A percentile compares a stretch with the other conserved stretches of the same genome.
Conservation (phyloP, 106 monocot genomes). For the Dioscorea zingiberensis region DNA sequence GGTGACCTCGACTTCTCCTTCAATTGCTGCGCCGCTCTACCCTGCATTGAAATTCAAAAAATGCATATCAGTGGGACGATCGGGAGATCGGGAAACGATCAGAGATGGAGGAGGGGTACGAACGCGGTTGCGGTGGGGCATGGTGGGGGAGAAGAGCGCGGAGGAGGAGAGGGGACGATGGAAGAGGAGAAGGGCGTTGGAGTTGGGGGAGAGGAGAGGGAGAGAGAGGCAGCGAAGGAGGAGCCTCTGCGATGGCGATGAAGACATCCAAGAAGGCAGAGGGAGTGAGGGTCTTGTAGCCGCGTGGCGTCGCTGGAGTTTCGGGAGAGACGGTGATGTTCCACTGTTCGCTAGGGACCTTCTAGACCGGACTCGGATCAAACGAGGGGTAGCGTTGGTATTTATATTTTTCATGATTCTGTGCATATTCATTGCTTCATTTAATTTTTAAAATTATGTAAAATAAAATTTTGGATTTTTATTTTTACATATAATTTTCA, state of each 20-base stretch:
- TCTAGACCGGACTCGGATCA: too few relatives aligned
- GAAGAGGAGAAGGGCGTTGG: not conserved
- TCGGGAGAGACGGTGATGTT: too few relatives aligned
- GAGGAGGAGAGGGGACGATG: not conserved
- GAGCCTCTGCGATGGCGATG: not conserved
- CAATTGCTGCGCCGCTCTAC: conserved; percentile 11
- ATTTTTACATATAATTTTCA: too few relatives aligned
- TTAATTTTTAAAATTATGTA: too few relatives aligned
- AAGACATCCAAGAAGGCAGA: not conserved
- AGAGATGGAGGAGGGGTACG: not conserved
- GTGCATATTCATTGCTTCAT: too few relatives aligned
- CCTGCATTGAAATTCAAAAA: conserved; percentile 11
- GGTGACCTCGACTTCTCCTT: conserved; percentile 8
- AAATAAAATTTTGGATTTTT: too few relatives aligned
- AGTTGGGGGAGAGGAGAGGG: not conserved
- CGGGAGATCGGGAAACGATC: too few relatives aligned
- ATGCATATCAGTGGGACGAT: not conserved
- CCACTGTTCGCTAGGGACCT: too few relatives aligned
- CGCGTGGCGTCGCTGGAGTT: too few relatives aligned
- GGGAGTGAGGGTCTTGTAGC: not conserved
- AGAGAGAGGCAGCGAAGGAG: not conserved
- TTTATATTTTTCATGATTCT: too few relatives aligned
- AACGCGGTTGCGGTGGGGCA: not conserved
- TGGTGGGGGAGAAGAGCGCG: not conserved
- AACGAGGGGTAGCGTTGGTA: too few relatives aligned